Base-by-base conservation (phyloP, 108 stramenopile genomes). In the Nitzschia palea region DNA sequence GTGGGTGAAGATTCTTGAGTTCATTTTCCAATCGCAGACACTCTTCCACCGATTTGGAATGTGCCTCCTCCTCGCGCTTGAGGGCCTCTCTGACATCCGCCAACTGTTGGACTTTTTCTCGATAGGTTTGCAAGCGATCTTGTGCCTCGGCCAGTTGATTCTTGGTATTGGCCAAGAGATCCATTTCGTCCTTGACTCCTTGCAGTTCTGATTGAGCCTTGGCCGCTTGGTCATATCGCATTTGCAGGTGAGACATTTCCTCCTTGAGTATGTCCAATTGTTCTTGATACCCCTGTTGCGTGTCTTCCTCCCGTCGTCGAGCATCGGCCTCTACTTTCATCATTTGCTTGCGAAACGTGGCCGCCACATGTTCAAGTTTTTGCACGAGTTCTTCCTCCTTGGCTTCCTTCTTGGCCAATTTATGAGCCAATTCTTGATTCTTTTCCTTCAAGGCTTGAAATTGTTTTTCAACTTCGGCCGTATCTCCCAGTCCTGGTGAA, bases 41-140 rank as follows among this genome's bases (percentile, higher is more conserved):
- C 57, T 89, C 86, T 9, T 87, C 85, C 0, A 94, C 84, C n/a
- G 88, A 76, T 34, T 54, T 79, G 1, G 70, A 72, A 63, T 91
- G 93, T 3, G 88, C 88, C 50, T 88, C 87, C 73, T 94, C 88
- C 57, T 88, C 90, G 17, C 83, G 72, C 34, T 81, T 31, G 25
- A 91, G 76, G 45, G 86, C 87, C 31, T 89, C 86, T 52, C 86
- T 78, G 31, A 78, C 76, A 63, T 94, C 93, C 0, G 75, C 74
- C 15, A 91, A 57, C 25, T 79, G 73, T 51, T 84, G 82, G 15
- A 91, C 27, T 55, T 81, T 76, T 62, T 86, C 88, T 33, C 77
- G 65, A 62, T 76, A 89, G 57, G 80, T 86, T 9, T 83, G 77
- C 9, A 89, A 62, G 44, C 85, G 74, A 55, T 90, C 88, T 32